Conservation (phyloP, 352 stramenopile species). For the Pythium sp. region DNA sequence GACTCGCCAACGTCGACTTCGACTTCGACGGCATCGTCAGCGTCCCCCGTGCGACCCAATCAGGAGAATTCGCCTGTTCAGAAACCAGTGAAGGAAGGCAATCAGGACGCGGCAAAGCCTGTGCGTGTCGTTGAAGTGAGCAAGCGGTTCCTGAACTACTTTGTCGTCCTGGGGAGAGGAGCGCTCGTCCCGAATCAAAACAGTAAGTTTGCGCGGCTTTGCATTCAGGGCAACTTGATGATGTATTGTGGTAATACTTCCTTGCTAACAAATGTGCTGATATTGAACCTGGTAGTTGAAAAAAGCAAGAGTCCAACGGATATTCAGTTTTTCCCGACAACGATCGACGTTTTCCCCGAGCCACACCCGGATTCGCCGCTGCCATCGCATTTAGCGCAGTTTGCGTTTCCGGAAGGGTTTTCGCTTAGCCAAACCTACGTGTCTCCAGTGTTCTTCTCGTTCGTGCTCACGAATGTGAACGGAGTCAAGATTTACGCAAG, state of each 20-base stretch:
- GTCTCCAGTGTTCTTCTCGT: constrained; percentile 73
- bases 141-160: constrained; percentile 85
- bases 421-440: constrained; percentile 52
- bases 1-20: constrained; percentile 21
- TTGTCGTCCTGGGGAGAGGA: constrained; percentile 71
- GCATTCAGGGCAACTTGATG: background rate
- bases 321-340: constrained; percentile 62
- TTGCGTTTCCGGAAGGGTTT: constrained; percentile 80
- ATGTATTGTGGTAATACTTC: background rate
- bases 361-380: constrained; percentile 52
- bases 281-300: constrained; percentile 37
- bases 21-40: constrained; percentile 7
- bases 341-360: constrained; percentile 69
- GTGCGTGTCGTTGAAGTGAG: constrained; percentile 67
- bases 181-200: constrained; percentile 54
- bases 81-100: constrained; percentile 22
- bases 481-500: constrained; percentile 81
- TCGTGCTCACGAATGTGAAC: constrained; percentile 81
- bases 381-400: constrained; percentile 66
- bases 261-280: background rate
- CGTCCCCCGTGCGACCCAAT: constrained; percentile 15
- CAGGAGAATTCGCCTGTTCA: constrained; percentile 34
- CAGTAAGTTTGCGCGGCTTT: constrained; percentile 33
- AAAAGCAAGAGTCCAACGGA: constrained; percentile 70
- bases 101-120: constrained; percentile 36